Evolutionary conservation across 495 filamentous ascomycete species (phyloP), one percentile per base, ranked within the genome.

Genomic region (Amorphotheca resinae): DNA sequence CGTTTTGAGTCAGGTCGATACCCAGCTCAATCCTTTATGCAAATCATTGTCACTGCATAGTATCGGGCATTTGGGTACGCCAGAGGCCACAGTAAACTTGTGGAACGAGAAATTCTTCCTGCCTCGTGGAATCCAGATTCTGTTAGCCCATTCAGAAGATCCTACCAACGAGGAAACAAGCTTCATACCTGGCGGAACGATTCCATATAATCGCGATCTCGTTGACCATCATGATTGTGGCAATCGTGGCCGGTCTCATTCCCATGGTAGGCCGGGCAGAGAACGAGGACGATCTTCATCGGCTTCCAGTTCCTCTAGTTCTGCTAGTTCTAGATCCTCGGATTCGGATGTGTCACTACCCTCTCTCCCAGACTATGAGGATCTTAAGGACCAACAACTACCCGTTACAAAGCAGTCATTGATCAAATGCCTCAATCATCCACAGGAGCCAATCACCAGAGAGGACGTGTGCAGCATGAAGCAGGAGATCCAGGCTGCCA

Each of bases 61-160:
- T 4, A 14, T 12, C 3, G 21, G 38, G 9, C 20, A 33, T 15
- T n/a, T 42, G 9, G 18, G 12, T 1, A 26, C 14, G 7, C 15
- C 33, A 1, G 41, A 47, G 3, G 9, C 33, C 4, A 65, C 59
- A 11, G 59, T 64, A n/a, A 38, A 49, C 37, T 65, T 71, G 45
- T 73, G 70, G 70, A 73, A 73, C 33, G 55, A 64, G 3, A 60
- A 66, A 9, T 72, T 73, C 55, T 72, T 71, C 37, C 51, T 25
- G 4, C 67, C 64, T 14, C 50, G 69, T 22, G 59, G 65, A 14
- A 47, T 59, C 21, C 12, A 20, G 9, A 52, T 55, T 34, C 26
- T 42, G 20, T 35, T 17, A 33, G 43, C 20, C 16, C 36, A 40
- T 22, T 16, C 20, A 3, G 35, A 22, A 18, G 22, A 9, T 38